Evolutionary conservation across 2,329 filamentous ascomycete species (phyloP).

Genomic region (Neopestalotiopsis sp.): DNA sequence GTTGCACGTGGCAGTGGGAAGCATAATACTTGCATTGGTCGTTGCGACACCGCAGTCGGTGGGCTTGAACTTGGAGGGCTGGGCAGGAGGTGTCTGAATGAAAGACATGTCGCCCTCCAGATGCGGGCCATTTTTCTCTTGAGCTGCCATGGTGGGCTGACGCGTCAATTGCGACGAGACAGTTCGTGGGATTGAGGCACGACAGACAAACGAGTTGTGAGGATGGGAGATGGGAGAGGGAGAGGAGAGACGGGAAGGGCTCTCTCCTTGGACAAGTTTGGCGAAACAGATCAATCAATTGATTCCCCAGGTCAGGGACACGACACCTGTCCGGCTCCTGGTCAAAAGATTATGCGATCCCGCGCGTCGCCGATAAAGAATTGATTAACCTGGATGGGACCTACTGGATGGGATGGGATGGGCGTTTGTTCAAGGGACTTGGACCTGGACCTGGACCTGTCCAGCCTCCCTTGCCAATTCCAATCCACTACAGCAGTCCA

Average conservation of each 20-base stretch:
- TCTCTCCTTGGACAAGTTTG: background rate
- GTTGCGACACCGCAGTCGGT: conserved; percentile 57
- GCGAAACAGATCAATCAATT: background rate
- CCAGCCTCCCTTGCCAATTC: background rate
- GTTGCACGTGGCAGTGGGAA: background rate
- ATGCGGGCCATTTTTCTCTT: conserved; percentile 25
- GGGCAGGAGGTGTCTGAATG: conserved; percentile 44
- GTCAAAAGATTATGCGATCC: background rate
- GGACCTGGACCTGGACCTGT: background rate
- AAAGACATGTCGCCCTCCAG: conserved; percentile 47
- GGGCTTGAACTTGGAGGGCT: conserved; percentile 67
- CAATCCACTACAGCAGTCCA: too few species aligned
- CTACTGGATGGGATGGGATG: background rate
- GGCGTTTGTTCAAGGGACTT: background rate
- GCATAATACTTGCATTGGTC: conserved; percentile 46
- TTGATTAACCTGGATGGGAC: background rate
- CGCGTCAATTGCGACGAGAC: conserved; percentile 1
- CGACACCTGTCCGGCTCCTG: conserved; percentile 1
- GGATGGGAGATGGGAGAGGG: background rate
- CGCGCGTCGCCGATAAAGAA: background rate
- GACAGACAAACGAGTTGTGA: too few species aligned
- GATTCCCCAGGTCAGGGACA: background rate
- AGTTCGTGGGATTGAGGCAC: background rate
- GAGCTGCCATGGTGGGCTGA: conserved; percentile 23
- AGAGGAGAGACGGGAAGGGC: background rate